Evolutionary conservation across 805 yeast genomes (phyloP).

Genomic region (Zygotorulaspora danielsina): DNA sequence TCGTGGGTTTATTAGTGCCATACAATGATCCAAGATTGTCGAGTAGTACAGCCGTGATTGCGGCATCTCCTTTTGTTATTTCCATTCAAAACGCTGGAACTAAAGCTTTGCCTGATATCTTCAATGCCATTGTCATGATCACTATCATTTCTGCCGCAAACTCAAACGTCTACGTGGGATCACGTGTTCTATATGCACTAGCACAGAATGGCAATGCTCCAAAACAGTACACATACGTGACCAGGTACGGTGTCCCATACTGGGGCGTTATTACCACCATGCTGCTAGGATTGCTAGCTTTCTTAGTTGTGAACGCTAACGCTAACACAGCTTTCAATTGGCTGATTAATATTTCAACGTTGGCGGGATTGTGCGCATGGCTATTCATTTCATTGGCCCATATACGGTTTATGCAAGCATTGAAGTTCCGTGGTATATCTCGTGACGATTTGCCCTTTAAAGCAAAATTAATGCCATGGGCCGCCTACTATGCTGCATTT

Average conservation of each 20-base stretch:
- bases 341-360: slow-evolving; percentile 63
- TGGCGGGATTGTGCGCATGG: slow-evolving; percentile 68
- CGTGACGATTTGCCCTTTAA: slow-evolving; percentile 65
- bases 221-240: slow-evolving; percentile 48
- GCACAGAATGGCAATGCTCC: slow-evolving; percentile 61
- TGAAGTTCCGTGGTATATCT: slow-evolving; percentile 56
- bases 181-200: slow-evolving; percentile 61
- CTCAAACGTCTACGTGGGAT: slow-evolving; percentile 69
- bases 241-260: slow-evolving; percentile 57
- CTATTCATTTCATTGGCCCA: slow-evolving; percentile 56
- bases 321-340: slow-evolving; percentile 59
- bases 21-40: slow-evolving; percentile 49
- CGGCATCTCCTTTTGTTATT: slow-evolving; percentile 64
- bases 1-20: slow-evolving; percentile 63
- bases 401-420: slow-evolving; percentile 57
- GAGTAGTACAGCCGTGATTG: slow-evolving; percentile 37
- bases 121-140: slow-evolving; percentile 64
- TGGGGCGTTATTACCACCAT: slow-evolving; percentile 53
- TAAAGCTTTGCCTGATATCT: slow-evolving; percentile 58
- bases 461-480: slow-evolving; percentile 59
- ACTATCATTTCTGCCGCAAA: slow-evolving; percentile 75
- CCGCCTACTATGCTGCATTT: slow-evolving; percentile 56
- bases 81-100: slow-evolving; percentile 68
- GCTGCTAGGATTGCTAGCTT: slow-evolving; percentile 55
- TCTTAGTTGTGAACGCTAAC: slow-evolving; percentile 46